Evolutionary conservation across 2,329 filamentous ascomycete species (phyloP).

Genomic region (Gliomastix tumulicola): DNA sequence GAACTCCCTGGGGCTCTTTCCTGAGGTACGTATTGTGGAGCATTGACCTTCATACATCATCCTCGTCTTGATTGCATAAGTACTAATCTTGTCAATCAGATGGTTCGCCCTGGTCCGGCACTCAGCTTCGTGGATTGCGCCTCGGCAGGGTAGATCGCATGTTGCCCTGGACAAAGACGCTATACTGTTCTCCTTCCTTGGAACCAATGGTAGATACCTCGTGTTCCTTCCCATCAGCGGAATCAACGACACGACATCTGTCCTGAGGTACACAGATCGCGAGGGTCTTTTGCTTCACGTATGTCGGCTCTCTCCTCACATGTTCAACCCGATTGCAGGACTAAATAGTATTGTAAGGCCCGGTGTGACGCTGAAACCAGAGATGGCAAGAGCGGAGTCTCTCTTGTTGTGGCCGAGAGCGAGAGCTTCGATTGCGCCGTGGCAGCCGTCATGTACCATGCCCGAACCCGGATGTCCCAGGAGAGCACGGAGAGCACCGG

Average conservation of each 20-base stretch:
- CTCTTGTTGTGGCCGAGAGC: conserved; percentile 66
- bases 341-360: conserved; percentile 27
- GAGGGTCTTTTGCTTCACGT: conserved; percentile 35
- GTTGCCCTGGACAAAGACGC: conserved; percentile 72
- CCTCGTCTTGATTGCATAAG: background rate
- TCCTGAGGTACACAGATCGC: conserved; percentile 61
- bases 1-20: conserved; percentile 51
- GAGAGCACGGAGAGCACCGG: conserved; percentile 32
- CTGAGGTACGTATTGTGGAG: conserved; percentile 38
- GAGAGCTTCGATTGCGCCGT: conserved; percentile 68
- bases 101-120: conserved; percentile 79
- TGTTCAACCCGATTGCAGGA: too few relatives aligned
- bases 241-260: conserved; percentile 59
- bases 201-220: conserved; percentile 62
- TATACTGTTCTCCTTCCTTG: conserved; percentile 71
- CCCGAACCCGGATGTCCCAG: conserved; percentile 45
- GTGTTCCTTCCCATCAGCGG: conserved; percentile 76
- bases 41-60: background rate
- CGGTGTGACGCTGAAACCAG: conserved; percentile 57
- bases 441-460: conserved; percentile 79
- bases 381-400: conserved; percentile 39
- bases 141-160: conserved; percentile 66
- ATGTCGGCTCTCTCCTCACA: too few relatives aligned
- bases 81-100: conserved; percentile 23
- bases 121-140: conserved; percentile 80